These are phyloP conservation scores for Phanerochaete carnosa DNA, from an alignment of 768 basidiomycete genomes.

Conservation along the genomic window DNA sequence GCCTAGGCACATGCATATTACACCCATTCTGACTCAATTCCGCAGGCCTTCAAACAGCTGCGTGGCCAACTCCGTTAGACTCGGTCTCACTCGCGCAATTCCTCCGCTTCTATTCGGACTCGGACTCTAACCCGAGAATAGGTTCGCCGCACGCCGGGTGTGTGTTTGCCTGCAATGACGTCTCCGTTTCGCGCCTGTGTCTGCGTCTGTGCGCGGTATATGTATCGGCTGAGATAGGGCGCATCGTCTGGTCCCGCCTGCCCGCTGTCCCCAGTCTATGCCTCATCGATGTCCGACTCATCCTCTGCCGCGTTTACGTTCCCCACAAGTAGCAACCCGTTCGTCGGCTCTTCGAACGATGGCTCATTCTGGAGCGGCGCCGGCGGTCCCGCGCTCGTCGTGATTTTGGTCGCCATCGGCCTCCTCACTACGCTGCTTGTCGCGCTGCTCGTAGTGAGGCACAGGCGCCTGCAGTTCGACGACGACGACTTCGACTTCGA, in stretches of 20 bases:
- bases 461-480: neutral
- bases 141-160: neutral
- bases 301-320: neutral
- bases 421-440: neutral
- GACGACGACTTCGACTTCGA: neutral
- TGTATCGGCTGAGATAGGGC: neutral
- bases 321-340: neutral
- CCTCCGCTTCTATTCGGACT: neutral
- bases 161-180: too few species aligned
- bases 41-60: neutral
- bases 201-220: neutral
- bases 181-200: neutral
- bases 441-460: neutral
- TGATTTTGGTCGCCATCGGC: slow-evolving; percentile 9
- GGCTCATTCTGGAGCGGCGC: neutral
- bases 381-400: neutral
- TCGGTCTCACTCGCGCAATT: neutral
- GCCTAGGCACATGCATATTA: neutral
- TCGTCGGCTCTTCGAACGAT: neutral
- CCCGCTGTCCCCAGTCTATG: neutral
- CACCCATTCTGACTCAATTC: neutral
- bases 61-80: neutral
- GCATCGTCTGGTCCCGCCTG: neutral
- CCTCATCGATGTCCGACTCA: neutral
- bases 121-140: neutral